Percentiles rank a stretch among this genome's conserved stretches.
Evolutionary conservation across 2,329 filamentous ascomycete species (phyloP).

Genomic region (Monilinia fructicola): DNA sequence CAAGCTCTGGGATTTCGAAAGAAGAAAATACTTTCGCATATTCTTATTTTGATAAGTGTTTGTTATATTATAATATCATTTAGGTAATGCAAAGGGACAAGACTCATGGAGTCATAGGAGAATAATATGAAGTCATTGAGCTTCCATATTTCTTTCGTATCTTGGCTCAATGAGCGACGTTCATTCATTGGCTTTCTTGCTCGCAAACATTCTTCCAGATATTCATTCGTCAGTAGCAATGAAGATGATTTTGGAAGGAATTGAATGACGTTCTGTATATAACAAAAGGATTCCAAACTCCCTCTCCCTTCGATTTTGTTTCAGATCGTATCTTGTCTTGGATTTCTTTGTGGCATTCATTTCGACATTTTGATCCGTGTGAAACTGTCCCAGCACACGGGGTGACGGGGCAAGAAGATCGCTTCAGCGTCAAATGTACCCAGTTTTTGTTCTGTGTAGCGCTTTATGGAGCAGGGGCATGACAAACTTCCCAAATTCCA

Average conservation of each 20-base stretch:
- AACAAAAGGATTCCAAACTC: neutral
- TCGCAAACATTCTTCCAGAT: neutral
- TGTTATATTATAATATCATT: no score
- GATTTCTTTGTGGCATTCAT: neutral
- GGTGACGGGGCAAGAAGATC: neutral
- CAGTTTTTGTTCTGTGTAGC: conserved; percentile 1
- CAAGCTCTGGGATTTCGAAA: no score
- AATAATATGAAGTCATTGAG: neutral
- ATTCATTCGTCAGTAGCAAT: conserved; percentile 3
- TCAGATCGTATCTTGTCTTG: neutral
- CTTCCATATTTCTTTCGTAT: conserved; percentile 1
- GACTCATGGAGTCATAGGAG: no score
- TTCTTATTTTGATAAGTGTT: no score
- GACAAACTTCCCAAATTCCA: neutral
- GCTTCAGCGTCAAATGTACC: neutral
- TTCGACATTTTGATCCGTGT: neutral
- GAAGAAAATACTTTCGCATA: no score
- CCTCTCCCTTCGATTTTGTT: neutral
- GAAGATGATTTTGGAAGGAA: neutral
- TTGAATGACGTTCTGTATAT: neutral
- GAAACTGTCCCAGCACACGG: neutral
- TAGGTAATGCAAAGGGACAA: no score
- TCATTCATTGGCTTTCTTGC: no score
- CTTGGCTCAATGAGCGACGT: neutral
- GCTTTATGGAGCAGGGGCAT: neutral